Percentiles rank a stretch among this genome's conserved stretches.
These are phyloP conservation scores for Sporothrix protearum DNA, from an alignment of 2,329 filamentous ascomycete species.

Conservation along the genomic window DNA sequence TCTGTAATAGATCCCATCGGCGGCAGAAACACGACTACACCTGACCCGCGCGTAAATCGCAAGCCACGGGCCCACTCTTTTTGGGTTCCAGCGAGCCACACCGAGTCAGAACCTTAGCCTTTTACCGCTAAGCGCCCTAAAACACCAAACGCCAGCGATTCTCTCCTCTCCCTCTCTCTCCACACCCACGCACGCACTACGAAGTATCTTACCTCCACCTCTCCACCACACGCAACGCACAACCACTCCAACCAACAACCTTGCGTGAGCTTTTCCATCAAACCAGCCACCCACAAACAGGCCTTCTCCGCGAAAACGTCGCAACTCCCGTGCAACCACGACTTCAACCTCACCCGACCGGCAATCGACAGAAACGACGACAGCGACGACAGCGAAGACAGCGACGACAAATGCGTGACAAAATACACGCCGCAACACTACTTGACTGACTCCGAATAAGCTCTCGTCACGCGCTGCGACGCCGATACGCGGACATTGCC, in stretches of 20 bases:
- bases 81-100: neutral
- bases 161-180: neutral
- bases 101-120: neutral
- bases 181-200: neutral
- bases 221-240: neutral
- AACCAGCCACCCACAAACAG: slow-evolving; percentile 11
- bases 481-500: slow-evolving; percentile 1
- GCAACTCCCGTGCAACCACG: neutral
- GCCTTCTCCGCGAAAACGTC: neutral
- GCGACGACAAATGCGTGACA: neutral
- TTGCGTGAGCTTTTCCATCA: slow-evolving; percentile 3
- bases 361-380: neutral
- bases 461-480: neutral
- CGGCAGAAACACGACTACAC: neutral
- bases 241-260: neutral
- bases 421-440: neutral
- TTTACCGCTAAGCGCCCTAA: neutral
- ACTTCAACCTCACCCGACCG: neutral
- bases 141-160: neutral
- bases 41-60: neutral
- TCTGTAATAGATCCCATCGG: neutral
- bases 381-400: neutral
- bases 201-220: too few relatives aligned
- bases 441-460: neutral
- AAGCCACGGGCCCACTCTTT: neutral